A percentile compares a stretch with the other conserved stretches of the same genome.
Conservation (phyloP, 73 alveolate genomes). For the Paraurostyla sp. region DNA sequence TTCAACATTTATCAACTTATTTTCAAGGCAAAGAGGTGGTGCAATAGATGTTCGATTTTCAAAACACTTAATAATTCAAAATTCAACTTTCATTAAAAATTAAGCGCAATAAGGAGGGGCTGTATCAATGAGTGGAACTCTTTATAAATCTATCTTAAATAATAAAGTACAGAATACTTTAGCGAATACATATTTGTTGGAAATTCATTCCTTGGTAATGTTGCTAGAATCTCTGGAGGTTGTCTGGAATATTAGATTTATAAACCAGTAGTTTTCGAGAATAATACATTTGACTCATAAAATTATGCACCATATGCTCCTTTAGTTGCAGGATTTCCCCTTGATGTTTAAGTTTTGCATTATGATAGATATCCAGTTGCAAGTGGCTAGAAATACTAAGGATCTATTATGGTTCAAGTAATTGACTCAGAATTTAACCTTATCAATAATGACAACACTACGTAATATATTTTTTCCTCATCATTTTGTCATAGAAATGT, state of each 20-base stretch:
- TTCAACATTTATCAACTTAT: neutral
- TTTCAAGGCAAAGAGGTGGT: neutral
- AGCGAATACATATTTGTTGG: neutral
- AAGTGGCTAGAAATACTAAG: constrained; percentile 20
- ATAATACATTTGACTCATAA: neutral
- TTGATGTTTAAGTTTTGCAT: neutral
- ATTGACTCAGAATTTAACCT: neutral
- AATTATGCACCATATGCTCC: constrained; percentile 7
- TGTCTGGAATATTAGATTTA: neutral
- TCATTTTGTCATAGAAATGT: neutral
- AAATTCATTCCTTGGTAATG: neutral
- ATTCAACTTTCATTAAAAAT: neutral
- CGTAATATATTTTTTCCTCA: neutral
- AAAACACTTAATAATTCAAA: too few species aligned
- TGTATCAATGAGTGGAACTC: neutral
- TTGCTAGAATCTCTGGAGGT: neutral
- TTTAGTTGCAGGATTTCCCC: neutral
- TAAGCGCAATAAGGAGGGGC: constrained; percentile 26
- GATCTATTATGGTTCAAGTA: neutral
- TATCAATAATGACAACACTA: neutral
- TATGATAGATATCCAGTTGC: neutral
- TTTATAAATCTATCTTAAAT: neutral
- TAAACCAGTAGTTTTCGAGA: neutral
- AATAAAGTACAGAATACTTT: neutral
- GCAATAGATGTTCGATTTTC: neutral